Evolutionary conservation across 129 eudicot species (phyloP).

Genomic region (Artemisia annua): DNA sequence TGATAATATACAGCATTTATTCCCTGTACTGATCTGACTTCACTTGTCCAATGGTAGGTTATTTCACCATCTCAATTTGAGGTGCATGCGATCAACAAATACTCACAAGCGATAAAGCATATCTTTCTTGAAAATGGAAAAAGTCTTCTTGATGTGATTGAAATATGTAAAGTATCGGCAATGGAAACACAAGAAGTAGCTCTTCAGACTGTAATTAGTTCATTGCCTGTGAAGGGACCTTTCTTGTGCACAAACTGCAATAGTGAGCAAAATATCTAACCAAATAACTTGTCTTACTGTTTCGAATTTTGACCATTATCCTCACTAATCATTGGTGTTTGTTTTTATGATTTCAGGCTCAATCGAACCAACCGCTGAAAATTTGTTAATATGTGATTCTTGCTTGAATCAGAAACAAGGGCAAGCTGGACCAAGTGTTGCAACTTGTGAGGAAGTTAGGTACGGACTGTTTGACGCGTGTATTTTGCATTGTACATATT

Average conservation of each 20-base stretch:
- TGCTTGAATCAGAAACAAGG: conserved; percentile 18
- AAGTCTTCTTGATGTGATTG: conserved; percentile 73
- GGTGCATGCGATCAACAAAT: conserved; percentile 76
- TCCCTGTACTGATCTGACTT: not conserved
- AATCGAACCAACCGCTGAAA: conserved; percentile 20
- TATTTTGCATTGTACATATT: not conserved
- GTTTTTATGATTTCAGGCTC: conserved; percentile 22
- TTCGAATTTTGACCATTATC: not conserved
- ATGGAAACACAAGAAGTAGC: conserved; percentile 55
- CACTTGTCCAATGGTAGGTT: conserved; percentile 48
- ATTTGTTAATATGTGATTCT: conserved; percentile 32
- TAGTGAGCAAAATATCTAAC: conserved; percentile 36
- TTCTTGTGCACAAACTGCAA: conserved; percentile 55
- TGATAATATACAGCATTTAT: conserved; percentile 5
- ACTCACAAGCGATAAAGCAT: conserved; percentile 76
- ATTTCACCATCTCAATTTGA: conserved; percentile 80
- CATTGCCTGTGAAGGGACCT: conserved; percentile 61
- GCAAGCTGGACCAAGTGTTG: conserved; percentile 18
- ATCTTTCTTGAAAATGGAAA: conserved; percentile 86
- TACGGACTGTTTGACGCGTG: conserved; percentile 16
- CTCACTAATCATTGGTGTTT: conserved; percentile 10
- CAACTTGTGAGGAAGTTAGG: conserved; percentile 33
- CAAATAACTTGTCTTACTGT: not conserved
- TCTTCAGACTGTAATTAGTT: conserved; percentile 63
- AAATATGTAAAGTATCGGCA: conserved; percentile 58